Evolutionary conservation across 73 alveolate species (phyloP).

Genomic region (Diophrys sp.): DNA sequence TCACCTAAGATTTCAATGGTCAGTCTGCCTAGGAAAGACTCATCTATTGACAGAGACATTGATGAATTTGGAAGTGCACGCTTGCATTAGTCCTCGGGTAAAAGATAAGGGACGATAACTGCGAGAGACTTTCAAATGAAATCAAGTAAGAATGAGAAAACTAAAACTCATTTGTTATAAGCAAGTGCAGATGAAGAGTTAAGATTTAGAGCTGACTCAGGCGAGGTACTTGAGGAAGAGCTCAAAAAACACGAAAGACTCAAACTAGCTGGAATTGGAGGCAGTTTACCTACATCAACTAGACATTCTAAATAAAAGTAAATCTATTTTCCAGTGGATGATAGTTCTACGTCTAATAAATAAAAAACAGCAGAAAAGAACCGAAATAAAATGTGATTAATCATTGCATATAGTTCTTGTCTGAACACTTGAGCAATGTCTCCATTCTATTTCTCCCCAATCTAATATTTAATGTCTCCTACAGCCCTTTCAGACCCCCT

Average conservation of each 20-base stretch:
- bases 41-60: not conserved
- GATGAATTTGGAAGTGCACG: not conserved
- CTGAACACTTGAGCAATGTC: too few species aligned
- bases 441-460: too few species aligned
- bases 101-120: not conserved
- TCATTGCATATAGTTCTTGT: too few species aligned
- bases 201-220: not conserved
- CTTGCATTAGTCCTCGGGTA: not conserved
- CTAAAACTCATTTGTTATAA: not conserved
- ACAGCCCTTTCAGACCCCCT: too few species aligned
- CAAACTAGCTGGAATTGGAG: not conserved
- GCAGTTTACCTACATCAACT: not conserved
- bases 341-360: too few species aligned
- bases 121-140: not conserved
- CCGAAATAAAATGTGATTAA: too few species aligned
- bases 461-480: too few species aligned
- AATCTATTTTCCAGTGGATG: too few species aligned
- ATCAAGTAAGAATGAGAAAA: not conserved
- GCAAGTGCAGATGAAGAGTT: not conserved
- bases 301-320: too few species aligned
- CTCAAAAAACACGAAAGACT: not conserved
- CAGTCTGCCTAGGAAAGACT: not conserved
- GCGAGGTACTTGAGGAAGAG: not conserved
- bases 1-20: not conserved
- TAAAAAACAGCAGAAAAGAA: too few species aligned